These are phyloP conservation scores for Garcileccinum viscosum DNA, from an alignment of 1,284 basidiomycete genomes.

Conservation along the genomic window DNA sequence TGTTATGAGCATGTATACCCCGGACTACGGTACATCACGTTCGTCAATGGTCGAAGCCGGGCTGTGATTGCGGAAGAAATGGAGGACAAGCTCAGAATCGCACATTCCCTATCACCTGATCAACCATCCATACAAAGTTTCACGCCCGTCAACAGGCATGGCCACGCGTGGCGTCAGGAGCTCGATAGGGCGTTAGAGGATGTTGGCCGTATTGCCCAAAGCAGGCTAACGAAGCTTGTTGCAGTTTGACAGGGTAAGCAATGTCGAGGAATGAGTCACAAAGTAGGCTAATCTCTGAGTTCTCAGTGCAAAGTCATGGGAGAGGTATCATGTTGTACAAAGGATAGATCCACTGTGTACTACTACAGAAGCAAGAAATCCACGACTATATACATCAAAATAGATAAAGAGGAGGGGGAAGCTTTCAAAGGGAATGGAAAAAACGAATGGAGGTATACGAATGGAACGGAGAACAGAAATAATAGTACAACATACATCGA, in stretches of 20 bases:
- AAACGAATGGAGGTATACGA: constrained; percentile 1
- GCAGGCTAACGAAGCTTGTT: constrained; percentile 51
- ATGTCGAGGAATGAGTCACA: neutral
- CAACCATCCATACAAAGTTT: constrained; percentile 48
- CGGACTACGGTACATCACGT: constrained; percentile 85
- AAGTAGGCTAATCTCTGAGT: constrained; percentile 1
- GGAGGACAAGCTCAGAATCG: constrained; percentile 66
- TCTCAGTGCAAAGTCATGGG: neutral
- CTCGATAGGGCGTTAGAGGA: constrained; percentile 75
- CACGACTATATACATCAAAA: constrained; percentile 19
- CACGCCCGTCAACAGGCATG: constrained; percentile 47
- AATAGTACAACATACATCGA: constrained; percentile 35
- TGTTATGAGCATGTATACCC: constrained; percentile 80
- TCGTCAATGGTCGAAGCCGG: constrained; percentile 85
- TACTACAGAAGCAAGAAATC: constrained; percentile 5
- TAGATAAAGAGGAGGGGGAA: constrained; percentile 9
- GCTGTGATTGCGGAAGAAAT: constrained; percentile 79
- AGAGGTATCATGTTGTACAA: constrained; percentile 26
- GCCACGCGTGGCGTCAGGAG: constrained; percentile 65
- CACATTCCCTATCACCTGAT: constrained; percentile 52
- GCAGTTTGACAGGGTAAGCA: constrained; percentile 15
- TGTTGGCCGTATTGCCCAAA: constrained; percentile 77
- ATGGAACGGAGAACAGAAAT: constrained; percentile 6
- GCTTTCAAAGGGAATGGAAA: neutral
- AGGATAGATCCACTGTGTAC: constrained; percentile 5